Conservation (phyloP, 805 yeast species). For the Barnettozyma sucrosica region DNA sequence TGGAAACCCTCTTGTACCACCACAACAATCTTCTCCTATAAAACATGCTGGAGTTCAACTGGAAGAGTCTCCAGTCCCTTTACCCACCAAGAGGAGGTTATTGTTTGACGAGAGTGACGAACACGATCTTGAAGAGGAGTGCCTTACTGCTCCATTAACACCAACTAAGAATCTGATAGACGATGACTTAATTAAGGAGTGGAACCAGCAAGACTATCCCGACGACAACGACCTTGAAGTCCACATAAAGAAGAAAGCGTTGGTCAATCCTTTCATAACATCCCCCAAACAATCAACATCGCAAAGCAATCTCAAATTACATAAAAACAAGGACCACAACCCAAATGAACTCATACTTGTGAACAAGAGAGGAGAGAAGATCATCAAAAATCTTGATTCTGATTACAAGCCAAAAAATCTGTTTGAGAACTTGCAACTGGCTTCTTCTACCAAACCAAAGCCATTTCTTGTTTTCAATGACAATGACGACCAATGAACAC, state of each 20-base stretch:
- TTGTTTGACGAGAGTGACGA: slow-evolving; percentile 13
- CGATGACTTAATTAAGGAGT: slow-evolving; percentile 27
- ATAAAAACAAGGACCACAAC: slow-evolving; percentile 12
- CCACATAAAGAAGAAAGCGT: slow-evolving; percentile 11
- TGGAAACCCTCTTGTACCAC: slow-evolving; percentile 1
- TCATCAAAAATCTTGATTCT: slow-evolving; percentile 16
- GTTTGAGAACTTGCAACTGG: slow-evolving; percentile 16
- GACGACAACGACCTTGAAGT: slow-evolving; percentile 14
- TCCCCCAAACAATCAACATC: background rate
- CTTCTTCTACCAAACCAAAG: background rate
- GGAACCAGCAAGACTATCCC: slow-evolving; percentile 25
- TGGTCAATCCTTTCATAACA: slow-evolving; percentile 23
- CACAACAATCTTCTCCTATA: slow-evolving; percentile 7
- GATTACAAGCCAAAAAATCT: slow-evolving; percentile 27
- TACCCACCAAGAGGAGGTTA: slow-evolving; percentile 21
- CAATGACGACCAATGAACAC: background rate
- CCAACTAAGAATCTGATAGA: slow-evolving; percentile 32
- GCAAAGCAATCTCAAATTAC: background rate
- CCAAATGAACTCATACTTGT: slow-evolving; percentile 26
- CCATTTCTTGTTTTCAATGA: background rate
- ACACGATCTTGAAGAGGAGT: slow-evolving; percentile 7
- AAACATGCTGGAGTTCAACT: slow-evolving; percentile 9
- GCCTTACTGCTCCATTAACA: slow-evolving; percentile 18
- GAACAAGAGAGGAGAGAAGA: slow-evolving; percentile 31
- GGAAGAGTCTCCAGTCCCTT: slow-evolving; percentile 10